Conservation (phyloP, 2,329 filamentous ascomycete genomes). For the Diaporthe destruens region DNA sequence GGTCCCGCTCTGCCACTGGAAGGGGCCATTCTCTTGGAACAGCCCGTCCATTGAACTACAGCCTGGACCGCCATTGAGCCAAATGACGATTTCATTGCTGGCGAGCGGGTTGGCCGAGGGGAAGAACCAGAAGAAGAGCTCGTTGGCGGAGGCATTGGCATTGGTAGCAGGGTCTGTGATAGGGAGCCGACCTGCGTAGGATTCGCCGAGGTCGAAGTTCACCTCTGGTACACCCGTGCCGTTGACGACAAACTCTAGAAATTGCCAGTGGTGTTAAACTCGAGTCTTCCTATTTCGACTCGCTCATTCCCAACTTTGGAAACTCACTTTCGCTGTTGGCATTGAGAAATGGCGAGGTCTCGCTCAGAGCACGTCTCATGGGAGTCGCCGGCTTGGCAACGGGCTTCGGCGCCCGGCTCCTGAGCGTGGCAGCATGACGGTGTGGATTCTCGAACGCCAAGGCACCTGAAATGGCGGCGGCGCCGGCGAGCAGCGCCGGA, state of each 20-base stretch:
- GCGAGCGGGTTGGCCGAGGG: constrained; percentile 64
- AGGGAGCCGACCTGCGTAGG: constrained; percentile 72
- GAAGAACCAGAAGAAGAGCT: constrained; percentile 76
- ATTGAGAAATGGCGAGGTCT: background rate
- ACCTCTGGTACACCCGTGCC: constrained; percentile 76
- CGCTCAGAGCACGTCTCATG: constrained; percentile 4
- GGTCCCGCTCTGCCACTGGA: constrained; percentile 76
- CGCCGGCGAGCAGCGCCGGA: constrained; percentile 1
- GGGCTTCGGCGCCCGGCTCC: background rate
- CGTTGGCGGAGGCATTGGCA: constrained; percentile 48
- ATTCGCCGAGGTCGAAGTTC: constrained; percentile 75
- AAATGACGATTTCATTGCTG: constrained; percentile 72
- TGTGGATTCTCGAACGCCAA: constrained; percentile 6
- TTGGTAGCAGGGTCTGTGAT: constrained; percentile 56
- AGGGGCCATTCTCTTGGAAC: constrained; percentile 79
- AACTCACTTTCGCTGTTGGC: constrained; percentile 4
- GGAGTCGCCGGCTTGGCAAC: constrained; percentile 4
- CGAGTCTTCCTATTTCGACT: background rate
- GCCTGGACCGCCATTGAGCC: constrained; percentile 69
- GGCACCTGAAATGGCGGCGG: constrained; percentile 4
- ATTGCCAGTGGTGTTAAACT: background rate
- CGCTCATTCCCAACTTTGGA: background rate
- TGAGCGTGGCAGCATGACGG: background rate
- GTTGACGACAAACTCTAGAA: constrained; percentile 73
- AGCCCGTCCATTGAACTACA: constrained; percentile 72